Percentiles rank a stretch among this genome's conserved stretches.
phyloP scores from a whole-genome alignment of 257 asterid species.

The Nicotiana undulata region DNA sequence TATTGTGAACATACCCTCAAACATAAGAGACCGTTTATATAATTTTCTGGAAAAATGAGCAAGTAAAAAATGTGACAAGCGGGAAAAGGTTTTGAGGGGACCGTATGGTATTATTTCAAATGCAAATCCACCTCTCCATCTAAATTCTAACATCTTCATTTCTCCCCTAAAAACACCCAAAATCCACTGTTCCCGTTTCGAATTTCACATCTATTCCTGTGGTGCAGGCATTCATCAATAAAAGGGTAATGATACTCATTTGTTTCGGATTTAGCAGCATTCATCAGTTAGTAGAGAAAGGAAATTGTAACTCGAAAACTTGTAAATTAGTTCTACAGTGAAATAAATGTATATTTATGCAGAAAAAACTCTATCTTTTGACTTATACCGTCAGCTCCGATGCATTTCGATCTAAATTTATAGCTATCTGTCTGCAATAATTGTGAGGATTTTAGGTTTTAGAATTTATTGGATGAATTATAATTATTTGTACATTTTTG shows the following conservation, averaged over 20 bases:
- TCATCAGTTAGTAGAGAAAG: background rate
- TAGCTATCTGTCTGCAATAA: background rate
- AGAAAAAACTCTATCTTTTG: background rate
- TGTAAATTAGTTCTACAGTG: background rate
- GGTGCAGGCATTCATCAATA: background rate
- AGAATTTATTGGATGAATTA: background rate
- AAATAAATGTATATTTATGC: too few species aligned
- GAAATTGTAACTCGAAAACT: background rate
- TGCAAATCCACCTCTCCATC: background rate
- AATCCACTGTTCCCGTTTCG: background rate
- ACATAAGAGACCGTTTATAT: too few species aligned
- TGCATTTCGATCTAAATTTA: background rate
- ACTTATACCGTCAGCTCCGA: background rate
- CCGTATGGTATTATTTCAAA: background rate
- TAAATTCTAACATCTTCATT: background rate
- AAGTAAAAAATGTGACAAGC: background rate
- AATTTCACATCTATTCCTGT: background rate
- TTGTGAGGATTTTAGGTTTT: background rate
- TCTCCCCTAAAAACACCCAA: background rate
- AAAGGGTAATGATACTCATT: background rate
- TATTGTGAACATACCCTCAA: too few species aligned
- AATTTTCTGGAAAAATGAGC: background rate
- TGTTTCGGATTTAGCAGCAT: background rate
- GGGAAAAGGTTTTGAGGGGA: conserved; percentile 6
- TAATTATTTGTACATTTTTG: background rate